Conservation (phyloP, 2,329 filamentous ascomycete genomes). For the Hypoxylon sp. region DNA sequence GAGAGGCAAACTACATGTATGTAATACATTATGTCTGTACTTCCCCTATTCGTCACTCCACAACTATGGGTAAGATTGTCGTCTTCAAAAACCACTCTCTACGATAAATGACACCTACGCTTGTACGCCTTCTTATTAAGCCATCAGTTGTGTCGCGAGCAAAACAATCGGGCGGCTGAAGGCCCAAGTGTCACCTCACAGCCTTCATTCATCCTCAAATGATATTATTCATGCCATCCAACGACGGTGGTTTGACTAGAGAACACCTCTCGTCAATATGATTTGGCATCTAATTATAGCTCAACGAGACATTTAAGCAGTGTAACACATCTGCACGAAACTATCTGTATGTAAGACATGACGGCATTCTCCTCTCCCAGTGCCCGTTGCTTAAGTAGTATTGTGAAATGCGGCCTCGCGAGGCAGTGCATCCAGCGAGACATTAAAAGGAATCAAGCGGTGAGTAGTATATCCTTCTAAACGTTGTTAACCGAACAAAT, state of each 20-base stretch:
- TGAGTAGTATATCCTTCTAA: conserved; percentile 31
- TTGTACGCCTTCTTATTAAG: conserved; percentile 10
- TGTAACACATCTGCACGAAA: conserved; percentile 41
- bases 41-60: conserved; percentile 21
- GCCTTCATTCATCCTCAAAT: conserved; percentile 30
- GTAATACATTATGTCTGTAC: neutral
- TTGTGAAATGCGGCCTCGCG: conserved; percentile 31
- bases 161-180: conserved; percentile 13
- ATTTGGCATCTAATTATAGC: conserved; percentile 45
- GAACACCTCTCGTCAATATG: conserved; percentile 26
- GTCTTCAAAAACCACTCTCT: conserved; percentile 1
- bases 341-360: conserved; percentile 38
- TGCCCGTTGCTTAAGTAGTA: conserved; percentile 25
- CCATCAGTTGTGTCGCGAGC: conserved; percentile 4
- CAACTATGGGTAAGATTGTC: neutral
- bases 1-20: neutral
- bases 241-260: conserved; percentile 28
- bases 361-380: conserved; percentile 26
- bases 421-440: conserved; percentile 37
- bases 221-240: conserved; percentile 31
- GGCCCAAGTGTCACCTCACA: conserved; percentile 38
- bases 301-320: conserved; percentile 38
- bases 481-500: conserved; percentile 22
- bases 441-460: conserved; percentile 31
- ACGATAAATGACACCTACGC: neutral